Evolutionary conservation across 257 asterid genomes (phyloP).

Genomic region (Craterostigma plantagineum): DNA sequence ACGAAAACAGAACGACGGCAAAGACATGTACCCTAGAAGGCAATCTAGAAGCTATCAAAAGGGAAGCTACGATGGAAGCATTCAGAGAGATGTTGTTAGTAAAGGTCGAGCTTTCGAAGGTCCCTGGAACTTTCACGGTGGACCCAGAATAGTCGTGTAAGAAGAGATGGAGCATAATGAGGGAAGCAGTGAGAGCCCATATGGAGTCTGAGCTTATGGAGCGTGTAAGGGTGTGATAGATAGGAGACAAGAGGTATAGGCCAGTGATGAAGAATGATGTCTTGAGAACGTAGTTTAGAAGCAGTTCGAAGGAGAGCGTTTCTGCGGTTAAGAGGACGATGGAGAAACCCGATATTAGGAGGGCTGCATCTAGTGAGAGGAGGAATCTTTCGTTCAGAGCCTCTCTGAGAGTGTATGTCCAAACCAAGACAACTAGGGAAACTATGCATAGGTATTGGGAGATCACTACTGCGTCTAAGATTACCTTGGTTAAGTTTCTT

Average conservation of each 20-base stretch:
- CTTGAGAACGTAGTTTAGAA: constrained; percentile 43
- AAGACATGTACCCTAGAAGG: constrained; percentile 81
- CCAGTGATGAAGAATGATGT: constrained; percentile 57
- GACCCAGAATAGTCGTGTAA: constrained; percentile 33
- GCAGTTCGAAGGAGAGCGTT: constrained; percentile 29
- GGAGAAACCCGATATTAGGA: constrained; percentile 53
- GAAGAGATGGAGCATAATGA: constrained; percentile 25
- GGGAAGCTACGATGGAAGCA: constrained; percentile 85
- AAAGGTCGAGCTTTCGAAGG: constrained; percentile 37
- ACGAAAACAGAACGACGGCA: constrained; percentile 61
- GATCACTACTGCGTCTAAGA: constrained; percentile 69
- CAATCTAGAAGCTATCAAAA: constrained; percentile 75
- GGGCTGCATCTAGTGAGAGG: constrained; percentile 38
- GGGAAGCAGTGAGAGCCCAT: constrained; percentile 78
- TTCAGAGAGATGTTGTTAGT: constrained; percentile 29
- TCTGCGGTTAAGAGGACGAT: constrained; percentile 57
- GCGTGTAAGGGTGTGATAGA: constrained; percentile 73
- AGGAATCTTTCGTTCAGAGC: constrained; percentile 37
- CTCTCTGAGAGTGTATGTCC: constrained; percentile 66
- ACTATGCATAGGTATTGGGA: constrained; percentile 77
- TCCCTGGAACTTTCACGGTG: constrained; percentile 23
- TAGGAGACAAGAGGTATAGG: constrained; percentile 53
- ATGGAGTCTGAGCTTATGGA: constrained; percentile 87
- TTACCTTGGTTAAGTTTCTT: constrained; percentile 67
- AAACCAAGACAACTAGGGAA: constrained; percentile 72